Conservation (phyloP, 345 rosid species). For the Eucalyptus tenuipes region DNA sequence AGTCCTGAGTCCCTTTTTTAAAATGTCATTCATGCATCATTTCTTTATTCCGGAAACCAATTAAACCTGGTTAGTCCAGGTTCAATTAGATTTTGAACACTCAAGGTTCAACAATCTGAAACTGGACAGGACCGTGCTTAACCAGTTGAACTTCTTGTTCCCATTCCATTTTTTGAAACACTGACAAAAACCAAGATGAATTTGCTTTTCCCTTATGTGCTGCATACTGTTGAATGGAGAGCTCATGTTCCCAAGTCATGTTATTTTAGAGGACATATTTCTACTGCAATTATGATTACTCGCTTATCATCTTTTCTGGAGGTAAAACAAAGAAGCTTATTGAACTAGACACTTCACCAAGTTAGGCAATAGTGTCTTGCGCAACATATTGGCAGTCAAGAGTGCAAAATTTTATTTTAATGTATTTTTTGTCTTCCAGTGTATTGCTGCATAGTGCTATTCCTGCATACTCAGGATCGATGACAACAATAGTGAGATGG, state of each 20-base stretch:
- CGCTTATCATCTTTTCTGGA: neutral
- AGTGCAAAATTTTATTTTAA: neutral
- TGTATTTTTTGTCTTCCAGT: neutral
- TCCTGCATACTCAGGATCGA: neutral
- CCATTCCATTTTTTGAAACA: neutral
- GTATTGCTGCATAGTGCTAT: neutral
- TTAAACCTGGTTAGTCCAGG: neutral
- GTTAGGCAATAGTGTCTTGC: neutral
- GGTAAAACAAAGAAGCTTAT: neutral
- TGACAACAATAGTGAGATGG: neutral
- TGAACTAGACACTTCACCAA: neutral
- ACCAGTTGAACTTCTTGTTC: neutral
- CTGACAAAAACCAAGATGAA: neutral
- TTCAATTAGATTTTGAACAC: neutral
- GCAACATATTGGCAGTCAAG: neutral
- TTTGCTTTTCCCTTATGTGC: neutral
- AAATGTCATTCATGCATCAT: neutral
- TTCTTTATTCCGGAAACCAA: neutral
- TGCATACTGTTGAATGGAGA: neutral
- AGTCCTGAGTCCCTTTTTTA: neutral
- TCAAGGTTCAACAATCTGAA: neutral
- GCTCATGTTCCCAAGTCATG: neutral
- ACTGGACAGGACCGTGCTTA: neutral
- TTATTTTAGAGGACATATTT: neutral
- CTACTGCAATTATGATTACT: neutral